These are phyloP conservation scores for Theobroma grandiflorum DNA, from an alignment of 441 rosid species.

Conservation along the genomic window DNA sequence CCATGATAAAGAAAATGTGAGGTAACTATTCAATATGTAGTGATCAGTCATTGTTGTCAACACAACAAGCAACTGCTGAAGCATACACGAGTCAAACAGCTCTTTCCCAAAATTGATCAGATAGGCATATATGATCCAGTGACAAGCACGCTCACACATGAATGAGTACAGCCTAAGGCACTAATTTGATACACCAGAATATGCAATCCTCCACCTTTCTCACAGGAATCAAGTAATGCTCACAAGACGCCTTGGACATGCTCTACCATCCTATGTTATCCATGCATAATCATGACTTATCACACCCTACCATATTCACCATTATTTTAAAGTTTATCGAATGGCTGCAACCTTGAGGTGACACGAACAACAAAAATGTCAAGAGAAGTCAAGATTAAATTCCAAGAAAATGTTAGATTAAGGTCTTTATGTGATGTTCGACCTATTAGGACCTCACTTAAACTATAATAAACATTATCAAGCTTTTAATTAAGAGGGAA, in stretches of 20 bases:
- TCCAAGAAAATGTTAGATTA: conserved; percentile 15
- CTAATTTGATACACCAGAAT: conserved; percentile 4
- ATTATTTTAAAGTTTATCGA: neutral
- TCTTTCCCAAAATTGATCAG: conserved; percentile 17
- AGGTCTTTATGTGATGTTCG: neutral
- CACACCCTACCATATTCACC: neutral
- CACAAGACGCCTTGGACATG: neutral
- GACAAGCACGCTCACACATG: neutral
- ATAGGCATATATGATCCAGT: neutral
- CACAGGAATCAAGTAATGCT: neutral
- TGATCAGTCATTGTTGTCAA: conserved; percentile 11
- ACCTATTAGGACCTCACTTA: conserved; percentile 13
- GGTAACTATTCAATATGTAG: neutral
- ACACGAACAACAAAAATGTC: conserved; percentile 7
- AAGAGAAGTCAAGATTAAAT: conserved; percentile 11
- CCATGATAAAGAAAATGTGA: neutral
- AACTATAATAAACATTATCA: neutral
- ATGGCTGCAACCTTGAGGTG: neutral
- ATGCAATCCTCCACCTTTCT: conserved; percentile 11
- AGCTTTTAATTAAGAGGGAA: conserved; percentile 8
- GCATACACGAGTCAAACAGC: neutral
- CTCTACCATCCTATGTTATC: conserved; percentile 6
- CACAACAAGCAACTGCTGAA: conserved; percentile 14
- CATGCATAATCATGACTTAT: neutral
- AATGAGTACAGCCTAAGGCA: conserved; percentile 9